A percentile compares a stretch with the other conserved stretches of the same genome.
Conservation (phyloP, 163 green algal genomes). For the Botryococcus braunii region DNA sequence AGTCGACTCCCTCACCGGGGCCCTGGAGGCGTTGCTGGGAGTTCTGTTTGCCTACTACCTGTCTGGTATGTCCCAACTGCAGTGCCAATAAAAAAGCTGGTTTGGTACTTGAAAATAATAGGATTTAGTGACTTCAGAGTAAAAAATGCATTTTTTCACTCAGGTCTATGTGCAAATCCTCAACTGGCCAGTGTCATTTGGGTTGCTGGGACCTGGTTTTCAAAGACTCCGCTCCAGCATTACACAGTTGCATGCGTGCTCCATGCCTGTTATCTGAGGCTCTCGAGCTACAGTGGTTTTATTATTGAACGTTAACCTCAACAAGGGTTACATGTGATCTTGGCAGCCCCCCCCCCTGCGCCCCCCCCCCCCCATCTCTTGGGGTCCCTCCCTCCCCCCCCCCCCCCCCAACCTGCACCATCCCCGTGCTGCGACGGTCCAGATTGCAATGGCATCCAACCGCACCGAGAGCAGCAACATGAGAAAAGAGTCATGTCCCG, state of each 20-base stretch:
- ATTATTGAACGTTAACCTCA: too few species aligned
- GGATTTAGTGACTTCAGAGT: neutral
- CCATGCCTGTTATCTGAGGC: neutral
- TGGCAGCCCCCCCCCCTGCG: too few species aligned
- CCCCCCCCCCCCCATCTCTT: neutral
- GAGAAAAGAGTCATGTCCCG: neutral
- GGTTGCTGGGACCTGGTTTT: neutral
- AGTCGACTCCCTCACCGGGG: conserved; percentile 2
- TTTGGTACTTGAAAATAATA: neutral
- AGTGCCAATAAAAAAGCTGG: neutral
- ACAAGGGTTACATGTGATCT: too few species aligned
- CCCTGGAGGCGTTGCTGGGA: conserved; percentile 3
- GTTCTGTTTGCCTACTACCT: conserved; percentile 15
- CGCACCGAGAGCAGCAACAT: neutral
- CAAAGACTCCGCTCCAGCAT: neutral
- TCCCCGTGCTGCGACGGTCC: neutral
- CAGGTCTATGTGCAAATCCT: neutral
- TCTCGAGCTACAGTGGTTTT: neutral
- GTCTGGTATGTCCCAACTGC: neutral
- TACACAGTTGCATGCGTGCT: neutral
- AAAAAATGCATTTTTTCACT: neutral
- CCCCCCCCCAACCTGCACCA: neutral
- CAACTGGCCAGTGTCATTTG: neutral
- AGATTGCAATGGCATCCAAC: neutral
- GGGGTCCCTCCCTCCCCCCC: too few species aligned